These are phyloP conservation scores for Vaccinium macrocarpon DNA, from an alignment of 148 eudicot genomes.

Conservation along the genomic window DNA sequence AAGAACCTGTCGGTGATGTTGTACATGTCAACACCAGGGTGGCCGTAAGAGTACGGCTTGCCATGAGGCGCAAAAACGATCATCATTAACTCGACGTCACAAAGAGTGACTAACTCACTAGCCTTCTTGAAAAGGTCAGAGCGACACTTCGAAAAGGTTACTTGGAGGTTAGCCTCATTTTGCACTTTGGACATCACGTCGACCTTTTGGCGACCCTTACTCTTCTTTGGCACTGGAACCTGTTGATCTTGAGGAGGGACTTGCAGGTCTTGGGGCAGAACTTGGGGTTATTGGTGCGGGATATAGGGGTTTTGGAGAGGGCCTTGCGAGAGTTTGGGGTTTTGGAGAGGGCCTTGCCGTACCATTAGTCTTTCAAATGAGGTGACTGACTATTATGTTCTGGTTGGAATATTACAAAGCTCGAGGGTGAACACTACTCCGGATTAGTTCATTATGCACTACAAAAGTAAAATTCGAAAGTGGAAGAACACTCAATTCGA, in stretches of 20 bases:
- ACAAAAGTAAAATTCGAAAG: too few species aligned
- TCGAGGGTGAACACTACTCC: too few species aligned
- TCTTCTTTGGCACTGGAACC: not conserved
- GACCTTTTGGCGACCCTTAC: slow-evolving; percentile 31
- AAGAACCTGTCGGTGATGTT: slow-evolving; percentile 12
- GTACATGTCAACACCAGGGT: slow-evolving; percentile 26
- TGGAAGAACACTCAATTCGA: too few species aligned
- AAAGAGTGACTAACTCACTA: slow-evolving; percentile 33
- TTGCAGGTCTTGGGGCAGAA: not conserved
- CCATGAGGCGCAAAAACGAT: slow-evolving; percentile 25
- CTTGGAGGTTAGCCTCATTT: slow-evolving; percentile 17
- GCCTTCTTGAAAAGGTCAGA: slow-evolving; percentile 38
- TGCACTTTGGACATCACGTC: slow-evolving; percentile 17
- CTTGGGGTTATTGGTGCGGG: not conserved
- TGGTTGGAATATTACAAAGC: too few species aligned
- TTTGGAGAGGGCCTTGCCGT: too few species aligned
- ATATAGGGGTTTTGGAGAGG: too few species aligned
- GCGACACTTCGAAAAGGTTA: slow-evolving; percentile 38
- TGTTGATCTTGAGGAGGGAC: not conserved
- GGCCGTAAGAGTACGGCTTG: slow-evolving; percentile 29
- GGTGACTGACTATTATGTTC: too few species aligned
- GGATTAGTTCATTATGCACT: too few species aligned
- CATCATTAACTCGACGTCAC: slow-evolving; percentile 27
- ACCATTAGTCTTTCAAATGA: too few species aligned
- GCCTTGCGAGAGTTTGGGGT: too few species aligned